These are phyloP conservation scores for Xanthoconium stramineum DNA, from an alignment of 768 basidiomycete species.

Conservation along the genomic window DNA sequence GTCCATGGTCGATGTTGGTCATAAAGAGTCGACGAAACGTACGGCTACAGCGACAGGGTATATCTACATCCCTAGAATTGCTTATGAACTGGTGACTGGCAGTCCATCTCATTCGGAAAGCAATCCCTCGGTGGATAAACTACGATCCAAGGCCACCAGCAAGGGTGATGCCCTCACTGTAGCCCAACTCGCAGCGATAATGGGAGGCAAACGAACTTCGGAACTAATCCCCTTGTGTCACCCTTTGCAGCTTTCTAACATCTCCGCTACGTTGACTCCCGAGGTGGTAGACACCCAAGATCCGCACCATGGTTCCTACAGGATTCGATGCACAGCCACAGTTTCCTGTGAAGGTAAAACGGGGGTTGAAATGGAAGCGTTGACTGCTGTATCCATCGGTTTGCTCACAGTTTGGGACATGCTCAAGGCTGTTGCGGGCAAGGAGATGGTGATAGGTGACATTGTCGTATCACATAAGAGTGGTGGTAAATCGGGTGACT, in stretches of 20 bases:
- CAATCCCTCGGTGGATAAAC: constrained; percentile 27
- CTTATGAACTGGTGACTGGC: constrained; percentile 60
- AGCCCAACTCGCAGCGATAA: constrained; percentile 83
- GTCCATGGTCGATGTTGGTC: constrained; percentile 78
- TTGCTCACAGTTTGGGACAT: constrained; percentile 90
- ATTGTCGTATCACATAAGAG: constrained; percentile 64
- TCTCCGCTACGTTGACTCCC: constrained; percentile 60
- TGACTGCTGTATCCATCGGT: constrained; percentile 77
- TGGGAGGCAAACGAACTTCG: constrained; percentile 82
- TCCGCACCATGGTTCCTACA: constrained; percentile 24
- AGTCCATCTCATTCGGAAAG: constrained; percentile 3
- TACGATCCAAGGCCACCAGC: constrained; percentile 47
- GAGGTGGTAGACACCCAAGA: constrained; percentile 27
- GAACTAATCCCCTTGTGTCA: constrained; percentile 88
- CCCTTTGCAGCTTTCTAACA: constrained; percentile 68
- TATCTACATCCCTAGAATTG: constrained; percentile 63
- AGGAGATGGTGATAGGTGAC: constrained; percentile 76
- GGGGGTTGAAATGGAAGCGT: constrained; percentile 91
- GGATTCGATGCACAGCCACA: constrained; percentile 61
- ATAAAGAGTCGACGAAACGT: constrained; percentile 60
- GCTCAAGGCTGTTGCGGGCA: constrained; percentile 88
- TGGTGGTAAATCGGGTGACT: constrained; percentile 76
- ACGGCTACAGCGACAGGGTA: constrained; percentile 72
- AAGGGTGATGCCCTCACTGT: constrained; percentile 75
- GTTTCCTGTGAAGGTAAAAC: constrained; percentile 79